Percentiles rank a stretch among this genome's conserved stretches.
phyloP scores from a whole-genome alignment of 2,329 filamentous ascomycete species.

The Microcera coccophila region DNA sequence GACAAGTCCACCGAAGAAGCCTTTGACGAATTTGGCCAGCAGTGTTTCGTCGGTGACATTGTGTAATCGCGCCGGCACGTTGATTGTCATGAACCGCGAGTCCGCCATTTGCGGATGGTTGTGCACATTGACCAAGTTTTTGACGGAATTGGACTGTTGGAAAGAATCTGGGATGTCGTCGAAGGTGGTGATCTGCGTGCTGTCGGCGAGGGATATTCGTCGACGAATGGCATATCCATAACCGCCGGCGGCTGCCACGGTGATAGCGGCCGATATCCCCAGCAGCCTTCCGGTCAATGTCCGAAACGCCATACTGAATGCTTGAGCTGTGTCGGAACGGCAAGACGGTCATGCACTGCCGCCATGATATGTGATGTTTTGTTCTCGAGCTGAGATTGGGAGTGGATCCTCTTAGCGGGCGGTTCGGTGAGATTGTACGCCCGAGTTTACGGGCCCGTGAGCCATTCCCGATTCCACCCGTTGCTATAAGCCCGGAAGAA shows the following conservation, averaged over 20 bases:
- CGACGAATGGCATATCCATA: slow-evolving; percentile 13
- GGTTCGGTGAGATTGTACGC: too few species aligned
- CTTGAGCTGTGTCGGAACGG: too few species aligned
- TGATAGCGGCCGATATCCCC: background rate
- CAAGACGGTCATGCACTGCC: too few species aligned
- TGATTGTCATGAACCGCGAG: slow-evolving; percentile 22
- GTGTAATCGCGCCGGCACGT: slow-evolving; percentile 12
- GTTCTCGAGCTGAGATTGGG: too few species aligned
- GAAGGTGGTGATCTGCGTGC: slow-evolving; percentile 14
- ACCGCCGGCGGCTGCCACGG: background rate
- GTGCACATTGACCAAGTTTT: slow-evolving; percentile 23
- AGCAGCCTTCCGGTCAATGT: background rate
- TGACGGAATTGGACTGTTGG: slow-evolving; percentile 20
- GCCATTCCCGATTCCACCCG: too few species aligned
- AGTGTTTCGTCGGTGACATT: slow-evolving; percentile 24
- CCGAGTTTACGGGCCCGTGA: too few species aligned
- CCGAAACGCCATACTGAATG: background rate
- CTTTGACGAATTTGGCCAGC: slow-evolving; percentile 27
- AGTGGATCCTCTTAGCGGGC: too few species aligned
- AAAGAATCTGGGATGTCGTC: slow-evolving; percentile 21
- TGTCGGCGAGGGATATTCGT: slow-evolving; percentile 8
- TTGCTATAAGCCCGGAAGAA: too few species aligned
- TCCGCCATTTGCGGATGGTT: slow-evolving; percentile 18
- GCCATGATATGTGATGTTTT: too few species aligned
- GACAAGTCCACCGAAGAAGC: slow-evolving; percentile 30